phyloP scores from a whole-genome alignment of 352 stramenopile genomes.

The Hyaloperonospora arabidopsidis region DNA sequence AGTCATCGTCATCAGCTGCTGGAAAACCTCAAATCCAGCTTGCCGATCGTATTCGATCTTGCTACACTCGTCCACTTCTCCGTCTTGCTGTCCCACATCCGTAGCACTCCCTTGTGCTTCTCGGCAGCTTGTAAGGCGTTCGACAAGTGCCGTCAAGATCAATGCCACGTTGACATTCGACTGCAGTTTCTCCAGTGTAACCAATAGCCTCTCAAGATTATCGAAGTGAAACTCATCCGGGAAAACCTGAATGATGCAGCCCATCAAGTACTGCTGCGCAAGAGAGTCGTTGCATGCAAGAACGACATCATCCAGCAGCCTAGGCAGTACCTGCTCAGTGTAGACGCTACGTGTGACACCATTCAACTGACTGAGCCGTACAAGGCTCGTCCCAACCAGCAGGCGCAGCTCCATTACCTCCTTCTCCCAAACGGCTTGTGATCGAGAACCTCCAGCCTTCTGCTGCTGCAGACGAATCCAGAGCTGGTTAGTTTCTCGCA shows the following conservation, averaged over 20 bases:
- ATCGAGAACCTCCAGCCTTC: slow-evolving; percentile 31
- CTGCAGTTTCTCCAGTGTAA: slow-evolving; percentile 77
- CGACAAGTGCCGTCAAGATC: slow-evolving; percentile 90
- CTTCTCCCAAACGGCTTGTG: slow-evolving; percentile 44
- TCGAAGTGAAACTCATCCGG: slow-evolving; percentile 96
- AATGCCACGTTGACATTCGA: slow-evolving; percentile 86
- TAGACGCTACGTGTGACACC: slow-evolving; percentile 89
- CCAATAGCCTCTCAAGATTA: slow-evolving; percentile 89
- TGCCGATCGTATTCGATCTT: slow-evolving; percentile 15
- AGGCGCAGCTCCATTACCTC: slow-evolving; percentile 92
- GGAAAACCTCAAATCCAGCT: slow-evolving; percentile 16
- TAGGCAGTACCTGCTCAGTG: slow-evolving; percentile 82
- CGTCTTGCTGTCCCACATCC: slow-evolving; percentile 12
- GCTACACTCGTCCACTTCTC: slow-evolving; percentile 8
- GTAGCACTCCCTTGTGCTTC: slow-evolving; percentile 23
- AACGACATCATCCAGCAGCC: slow-evolving; percentile 89
- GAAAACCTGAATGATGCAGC: slow-evolving; percentile 98
- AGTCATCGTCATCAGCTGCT: slow-evolving; percentile 18
- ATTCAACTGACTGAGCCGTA: slow-evolving; percentile 94
- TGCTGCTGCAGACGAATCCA: slow-evolving; percentile 98
- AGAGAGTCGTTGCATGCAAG: slow-evolving; percentile 93
- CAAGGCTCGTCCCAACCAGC: slow-evolving; percentile 96
- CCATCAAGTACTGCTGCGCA: slow-evolving; percentile 97
- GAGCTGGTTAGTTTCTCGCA: slow-evolving; percentile 96
- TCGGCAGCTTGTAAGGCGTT: slow-evolving; percentile 89